These are phyloP conservation scores for Aurifilum marmelostoma DNA, from an alignment of 2,329 filamentous ascomycete species.

Conservation along the genomic window DNA sequence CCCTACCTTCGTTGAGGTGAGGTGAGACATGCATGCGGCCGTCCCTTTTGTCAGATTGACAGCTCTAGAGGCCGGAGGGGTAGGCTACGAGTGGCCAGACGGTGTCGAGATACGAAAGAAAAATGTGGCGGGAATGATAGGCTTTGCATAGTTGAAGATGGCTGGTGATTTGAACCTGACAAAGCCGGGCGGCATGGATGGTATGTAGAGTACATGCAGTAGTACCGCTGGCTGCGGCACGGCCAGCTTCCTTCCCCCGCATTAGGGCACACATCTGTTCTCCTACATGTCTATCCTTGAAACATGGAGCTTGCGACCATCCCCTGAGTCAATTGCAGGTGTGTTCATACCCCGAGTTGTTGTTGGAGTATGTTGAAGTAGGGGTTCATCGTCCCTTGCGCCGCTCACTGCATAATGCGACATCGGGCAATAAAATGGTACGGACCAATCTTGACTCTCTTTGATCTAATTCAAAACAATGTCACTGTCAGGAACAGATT, in stretches of 20 bases:
- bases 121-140: not conserved
- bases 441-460: not conserved
- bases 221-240: constrained; percentile 13
- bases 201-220: not conserved
- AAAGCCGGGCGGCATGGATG: not conserved
- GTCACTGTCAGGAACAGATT: not conserved
- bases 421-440: not conserved
- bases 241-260: constrained; percentile 10
- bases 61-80: not conserved
- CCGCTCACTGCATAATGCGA: not conserved
- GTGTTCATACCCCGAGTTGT: not conserved
- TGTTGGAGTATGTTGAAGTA: no score
- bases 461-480: not conserved
- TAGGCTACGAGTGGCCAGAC: no score
- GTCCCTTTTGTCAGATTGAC: not conserved
- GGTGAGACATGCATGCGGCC: constrained; percentile 9
- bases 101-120: not conserved
- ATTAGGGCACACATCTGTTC: not conserved
- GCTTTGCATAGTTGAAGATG: not conserved
- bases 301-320: constrained; percentile 6
- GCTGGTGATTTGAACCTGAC: not conserved
- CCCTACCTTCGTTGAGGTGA: not conserved
- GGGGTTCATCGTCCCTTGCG: constrained; percentile 5
- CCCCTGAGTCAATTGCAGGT: constrained; percentile 13
- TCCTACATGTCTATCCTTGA: constrained; percentile 12